Percentiles rank a stretch among this genome's conserved stretches.
phyloP scores from a whole-genome alignment of 768 basidiomycete species.

The Lentinula detonsa region DNA sequence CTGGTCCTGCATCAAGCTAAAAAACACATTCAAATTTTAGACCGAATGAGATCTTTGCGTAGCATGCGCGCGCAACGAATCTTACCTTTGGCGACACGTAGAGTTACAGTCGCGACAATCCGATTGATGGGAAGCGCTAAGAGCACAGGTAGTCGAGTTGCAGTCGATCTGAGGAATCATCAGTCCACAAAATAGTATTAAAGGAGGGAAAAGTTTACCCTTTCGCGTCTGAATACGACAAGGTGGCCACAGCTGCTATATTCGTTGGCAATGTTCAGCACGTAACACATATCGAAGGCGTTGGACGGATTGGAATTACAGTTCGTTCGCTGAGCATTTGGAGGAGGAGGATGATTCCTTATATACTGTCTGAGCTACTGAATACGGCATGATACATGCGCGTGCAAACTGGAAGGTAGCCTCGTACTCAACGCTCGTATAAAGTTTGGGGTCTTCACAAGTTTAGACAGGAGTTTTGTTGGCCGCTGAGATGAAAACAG shows the following conservation, averaged over 20 bases:
- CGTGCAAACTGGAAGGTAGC: not conserved
- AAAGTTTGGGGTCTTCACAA: not conserved
- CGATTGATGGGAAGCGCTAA: not conserved
- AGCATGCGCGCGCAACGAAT: not conserved
- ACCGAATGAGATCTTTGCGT: not conserved
- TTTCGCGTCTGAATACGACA: not conserved
- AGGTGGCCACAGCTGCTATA: not conserved
- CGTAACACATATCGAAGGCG: slow-evolving; percentile 2
- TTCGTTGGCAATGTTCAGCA: not conserved
- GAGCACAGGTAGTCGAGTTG: not conserved
- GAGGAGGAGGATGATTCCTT: not conserved
- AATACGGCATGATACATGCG: not conserved
- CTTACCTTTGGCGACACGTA: not conserved
- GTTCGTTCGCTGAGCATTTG: not conserved
- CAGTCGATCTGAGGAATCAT: not conserved
- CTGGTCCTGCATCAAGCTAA: not conserved
- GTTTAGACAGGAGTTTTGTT: not conserved
- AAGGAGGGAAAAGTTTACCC: not conserved
- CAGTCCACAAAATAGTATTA: not conserved
- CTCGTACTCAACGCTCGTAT: not conserved
- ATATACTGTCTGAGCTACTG: not conserved
- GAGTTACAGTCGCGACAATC: not conserved
- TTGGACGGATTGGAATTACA: not conserved
- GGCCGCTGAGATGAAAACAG: slow-evolving; percentile 10
- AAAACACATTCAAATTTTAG: not conserved